Evolutionary conservation across 2,329 filamentous ascomycete species (phyloP).

Genomic region (Xylariomycetidae sp.): DNA sequence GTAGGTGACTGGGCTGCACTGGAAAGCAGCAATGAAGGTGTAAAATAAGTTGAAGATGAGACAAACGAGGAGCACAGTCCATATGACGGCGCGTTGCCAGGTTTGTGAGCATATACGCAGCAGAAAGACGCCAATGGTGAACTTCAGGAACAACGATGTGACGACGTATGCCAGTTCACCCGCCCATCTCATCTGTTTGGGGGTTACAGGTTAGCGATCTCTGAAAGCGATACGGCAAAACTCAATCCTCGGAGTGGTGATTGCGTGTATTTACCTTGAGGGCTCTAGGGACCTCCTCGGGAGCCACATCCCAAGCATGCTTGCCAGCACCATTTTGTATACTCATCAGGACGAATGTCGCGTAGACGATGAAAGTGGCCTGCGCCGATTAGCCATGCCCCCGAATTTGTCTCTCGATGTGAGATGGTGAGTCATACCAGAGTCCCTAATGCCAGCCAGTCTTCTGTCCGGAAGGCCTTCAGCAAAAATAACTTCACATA

Average conservation of each 20-base stretch:
- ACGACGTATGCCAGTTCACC: conserved; percentile 33
- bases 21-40: conserved; percentile 31
- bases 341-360: conserved; percentile 14
- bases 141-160: conserved; percentile 32
- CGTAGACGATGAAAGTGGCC: conserved; percentile 15
- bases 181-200: conserved; percentile 27
- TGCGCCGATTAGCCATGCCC: conserved; percentile 8
- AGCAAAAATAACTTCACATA: conserved; percentile 19
- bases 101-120: conserved; percentile 29
- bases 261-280: conserved; percentile 14
- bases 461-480: conserved; percentile 20
- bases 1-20: conserved; percentile 31
- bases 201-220: not conserved
- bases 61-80: conserved; percentile 23
- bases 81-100: conserved; percentile 31
- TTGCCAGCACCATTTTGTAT: conserved; percentile 19
- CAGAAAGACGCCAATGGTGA: conserved; percentile 33
- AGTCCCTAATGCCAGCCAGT: conserved; percentile 19
- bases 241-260: not conserved
- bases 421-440: conserved; percentile 13
- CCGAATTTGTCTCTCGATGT: not conserved
- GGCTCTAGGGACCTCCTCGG: conserved; percentile 13
- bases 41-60: conserved; percentile 29
- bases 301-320: conserved; percentile 11
- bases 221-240: not conserved